Base-by-base conservation (phyloP, 2,329 filamentous ascomycete species). In the Calonectria hawksworthii region DNA sequence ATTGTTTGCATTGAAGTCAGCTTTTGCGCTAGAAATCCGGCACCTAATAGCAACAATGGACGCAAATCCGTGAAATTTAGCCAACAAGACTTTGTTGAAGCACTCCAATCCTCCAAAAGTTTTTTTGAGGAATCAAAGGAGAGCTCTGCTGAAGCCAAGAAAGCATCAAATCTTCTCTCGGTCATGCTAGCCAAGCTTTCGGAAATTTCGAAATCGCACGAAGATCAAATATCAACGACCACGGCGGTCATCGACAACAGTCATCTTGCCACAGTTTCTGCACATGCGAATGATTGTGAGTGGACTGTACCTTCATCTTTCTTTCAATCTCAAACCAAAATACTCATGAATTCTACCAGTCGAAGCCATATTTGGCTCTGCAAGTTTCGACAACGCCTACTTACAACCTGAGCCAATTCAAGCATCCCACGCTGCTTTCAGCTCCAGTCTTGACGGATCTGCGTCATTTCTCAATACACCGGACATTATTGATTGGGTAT, bases 401-500 rank as follows among this genome's bases (percentile, higher is more conserved):
- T 7, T 56, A 2, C 52, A 56, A n/a, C 23, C 30, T 14, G 52
- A 56, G 30, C 52, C 30, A 10, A 34, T 56, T 10, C 52, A 56
- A 23, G n/a, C 9, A 18, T 56, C 30, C 9, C 30, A 56, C 32
- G 10, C 18, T 8, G 52, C 30, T 34, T n/a, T 34, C 30, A 23
- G 52, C n/a, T 32, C 64, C 6, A 51, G 28, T 4, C 63, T 78
- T 3, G 72, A 76, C 6, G 76, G 70, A 3, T 72, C 78, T 11
- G 74, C 73, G 13, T 70, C 64, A 7, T 78, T 79, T 70, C 13
- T 79, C 6, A 73, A 73, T 13, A 74, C 59, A 8, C 73, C 77
- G 0, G 77, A 79, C 3, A 70, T 71, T 9, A 68, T 79, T 6
- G 72, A 79, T 16, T 79, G 77, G 77, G 77, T 79, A 65, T n/a